These are phyloP conservation scores for Vanrija humicola DNA, from an alignment of 1,284 basidiomycete genomes.

Conservation along the genomic window DNA sequence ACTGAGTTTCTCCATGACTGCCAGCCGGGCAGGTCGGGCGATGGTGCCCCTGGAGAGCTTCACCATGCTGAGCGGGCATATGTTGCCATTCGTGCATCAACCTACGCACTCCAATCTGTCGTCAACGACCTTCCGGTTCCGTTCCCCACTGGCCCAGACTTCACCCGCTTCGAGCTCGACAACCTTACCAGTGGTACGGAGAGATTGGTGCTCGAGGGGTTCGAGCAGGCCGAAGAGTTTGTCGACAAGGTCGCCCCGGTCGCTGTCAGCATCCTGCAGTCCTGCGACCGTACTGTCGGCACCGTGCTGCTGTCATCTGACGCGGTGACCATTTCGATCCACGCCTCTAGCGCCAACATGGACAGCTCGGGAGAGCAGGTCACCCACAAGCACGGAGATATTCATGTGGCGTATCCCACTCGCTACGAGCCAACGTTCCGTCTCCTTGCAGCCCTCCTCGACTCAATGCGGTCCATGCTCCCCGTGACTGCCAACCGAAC, in stretches of 20 bases:
- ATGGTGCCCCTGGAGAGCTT: conserved; percentile 47
- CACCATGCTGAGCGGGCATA: conserved; percentile 69
- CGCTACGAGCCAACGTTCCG: conserved; percentile 64
- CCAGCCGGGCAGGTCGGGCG: conserved; percentile 47
- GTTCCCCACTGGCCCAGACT: conserved; percentile 75
- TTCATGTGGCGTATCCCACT: conserved; percentile 67
- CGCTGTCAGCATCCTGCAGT: conserved; percentile 60
- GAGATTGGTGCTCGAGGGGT: conserved; percentile 50
- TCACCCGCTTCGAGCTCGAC: conserved; percentile 53
- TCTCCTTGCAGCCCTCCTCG: conserved; percentile 73
- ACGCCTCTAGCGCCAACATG: conserved; percentile 55
- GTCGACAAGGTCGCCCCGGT: conserved; percentile 63
- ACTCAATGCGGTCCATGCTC: conserved; percentile 79
- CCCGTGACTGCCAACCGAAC: conserved; percentile 41
- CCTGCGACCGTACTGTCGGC: conserved; percentile 67
- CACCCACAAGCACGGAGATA: conserved; percentile 60
- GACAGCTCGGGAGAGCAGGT: conserved; percentile 39
- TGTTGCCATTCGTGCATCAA: conserved; percentile 71
- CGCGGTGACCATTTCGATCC: conserved; percentile 62
- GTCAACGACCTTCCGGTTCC: conserved; percentile 67
- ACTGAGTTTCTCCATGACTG: conserved; percentile 71
- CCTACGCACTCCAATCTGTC: conserved; percentile 66
- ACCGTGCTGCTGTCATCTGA: conserved; percentile 81
- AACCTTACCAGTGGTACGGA: neutral
- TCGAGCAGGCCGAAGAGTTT: conserved; percentile 73